These are phyloP conservation scores for Curvularia lunata DNA, from an alignment of 2,329 filamentous ascomycete species.

Conservation along the genomic window DNA sequence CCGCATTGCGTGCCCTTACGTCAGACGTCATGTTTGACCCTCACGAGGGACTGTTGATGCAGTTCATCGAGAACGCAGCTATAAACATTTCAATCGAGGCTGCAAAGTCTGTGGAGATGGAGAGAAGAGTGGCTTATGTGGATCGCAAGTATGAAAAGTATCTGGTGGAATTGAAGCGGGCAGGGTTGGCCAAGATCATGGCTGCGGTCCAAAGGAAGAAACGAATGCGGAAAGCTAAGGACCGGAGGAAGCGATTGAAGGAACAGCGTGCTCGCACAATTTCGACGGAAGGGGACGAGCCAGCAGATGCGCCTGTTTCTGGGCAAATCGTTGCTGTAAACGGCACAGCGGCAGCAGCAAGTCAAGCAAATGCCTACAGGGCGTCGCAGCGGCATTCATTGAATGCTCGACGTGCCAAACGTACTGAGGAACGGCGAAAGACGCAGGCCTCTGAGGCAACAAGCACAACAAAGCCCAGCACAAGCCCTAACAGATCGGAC, in stretches of 20 bases:
- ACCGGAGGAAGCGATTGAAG: conserved; percentile 35
- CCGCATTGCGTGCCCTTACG: conserved; percentile 45
- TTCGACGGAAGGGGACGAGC: conserved; percentile 12
- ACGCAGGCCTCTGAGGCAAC: conserved; percentile 6
- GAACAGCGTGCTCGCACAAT: conserved; percentile 25
- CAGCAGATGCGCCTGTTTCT: conserved; percentile 7
- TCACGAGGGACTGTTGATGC: conserved; percentile 52
- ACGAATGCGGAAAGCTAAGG: conserved; percentile 25
- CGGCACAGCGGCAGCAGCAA: conserved; percentile 4
- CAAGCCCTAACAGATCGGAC: neutral
- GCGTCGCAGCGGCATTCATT: conserved; percentile 23
- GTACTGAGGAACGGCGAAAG: conserved; percentile 26
- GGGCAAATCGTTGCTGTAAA: neutral
- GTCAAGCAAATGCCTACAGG: conserved; percentile 11
- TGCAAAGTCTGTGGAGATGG: conserved; percentile 44
- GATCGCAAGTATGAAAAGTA: conserved; percentile 28
- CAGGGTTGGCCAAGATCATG: conserved; percentile 31
- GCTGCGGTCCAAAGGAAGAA: conserved; percentile 34
- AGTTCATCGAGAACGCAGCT: conserved; percentile 53
- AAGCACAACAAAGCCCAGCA: neutral
- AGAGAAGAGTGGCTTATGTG: conserved; percentile 27
- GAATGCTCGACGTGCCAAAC: conserved; percentile 27
- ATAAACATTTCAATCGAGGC: conserved; percentile 45
- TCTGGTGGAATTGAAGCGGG: conserved; percentile 26
- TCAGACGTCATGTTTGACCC: conserved; percentile 47